Evolutionary conservation across 768 basidiomycete species (phyloP).

Genomic region (Auriscalpium orientale): DNA sequence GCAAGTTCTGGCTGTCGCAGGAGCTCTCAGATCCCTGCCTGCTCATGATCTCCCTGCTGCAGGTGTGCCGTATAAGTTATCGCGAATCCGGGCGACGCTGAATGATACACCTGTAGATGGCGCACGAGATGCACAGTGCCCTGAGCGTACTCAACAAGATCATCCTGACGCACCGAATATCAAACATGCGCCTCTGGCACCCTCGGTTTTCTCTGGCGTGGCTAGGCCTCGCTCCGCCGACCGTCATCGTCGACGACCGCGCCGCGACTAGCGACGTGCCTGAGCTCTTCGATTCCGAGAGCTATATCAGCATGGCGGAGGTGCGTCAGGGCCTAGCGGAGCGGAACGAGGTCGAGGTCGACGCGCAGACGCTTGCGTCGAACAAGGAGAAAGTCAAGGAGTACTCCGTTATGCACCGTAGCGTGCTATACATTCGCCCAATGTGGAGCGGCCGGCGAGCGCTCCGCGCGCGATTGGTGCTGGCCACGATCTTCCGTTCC

Average conservation of each 20-base stretch:
- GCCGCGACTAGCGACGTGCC: slow-evolving; percentile 3
- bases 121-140: slow-evolving; percentile 30
- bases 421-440: slow-evolving; percentile 15
- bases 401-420: slow-evolving; percentile 12
- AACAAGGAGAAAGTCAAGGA: neutral
- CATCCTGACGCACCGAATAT: slow-evolving; percentile 2
- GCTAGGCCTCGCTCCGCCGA: slow-evolving; percentile 10
- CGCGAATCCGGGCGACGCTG: neutral
- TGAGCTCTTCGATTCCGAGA: slow-evolving; percentile 1
- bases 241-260: slow-evolving; percentile 5
- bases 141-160: slow-evolving; percentile 23
- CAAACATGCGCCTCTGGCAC: slow-evolving; percentile 9
- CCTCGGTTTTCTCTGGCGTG: slow-evolving; percentile 11
- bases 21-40: slow-evolving; percentile 30
- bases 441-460: slow-evolving; percentile 17
- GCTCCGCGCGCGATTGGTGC: slow-evolving; percentile 23
- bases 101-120: slow-evolving; percentile 28
- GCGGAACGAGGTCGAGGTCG: neutral
- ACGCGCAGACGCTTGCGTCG: neutral
- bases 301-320: slow-evolving; percentile 7
- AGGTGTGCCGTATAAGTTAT: slow-evolving; percentile 22
- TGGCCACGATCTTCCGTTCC: slow-evolving; percentile 25
- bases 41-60: slow-evolving; percentile 36
- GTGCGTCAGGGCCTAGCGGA: slow-evolving; percentile 12
- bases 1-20: slow-evolving; percentile 17